Evolutionary conservation across 2,329 filamentous ascomycete species (phyloP), one percentile per base, ranked within the genome.

Genomic region (Monosporascus cannonballus): DNA sequence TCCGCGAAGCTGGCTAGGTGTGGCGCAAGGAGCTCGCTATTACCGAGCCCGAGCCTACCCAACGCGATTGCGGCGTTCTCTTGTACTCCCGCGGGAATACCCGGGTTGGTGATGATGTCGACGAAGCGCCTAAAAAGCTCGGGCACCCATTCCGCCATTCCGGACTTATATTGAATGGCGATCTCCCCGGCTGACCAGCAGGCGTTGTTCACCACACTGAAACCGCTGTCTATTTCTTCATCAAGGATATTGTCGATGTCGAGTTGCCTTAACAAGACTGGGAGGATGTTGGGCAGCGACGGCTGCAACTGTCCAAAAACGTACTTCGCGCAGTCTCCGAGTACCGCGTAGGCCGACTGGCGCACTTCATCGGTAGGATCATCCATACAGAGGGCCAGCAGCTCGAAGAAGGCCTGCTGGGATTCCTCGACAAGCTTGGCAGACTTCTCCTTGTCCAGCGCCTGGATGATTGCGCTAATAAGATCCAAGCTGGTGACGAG

Each of bases 101-200:
- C 85, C 18, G 87, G 85, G 67, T 93, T 94, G 64, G 85, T 85
- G 61, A 97, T 83, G 61, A 97, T 96, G 51, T 87, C 82, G 39
- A 90, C 81, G 27, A 95, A 83, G 39, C 87, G 84, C 56, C 86
- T 80, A 54, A 96, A 84, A 17, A 99, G 75, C 56, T 87, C 82
- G 22, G 89, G 84, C 9, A 91, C 81, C 67, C 87, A 96, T 1
- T 86, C 87, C 1, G 79, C 79, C 83, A 96, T 89, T 51, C 80
- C 83, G 56, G 85, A 83, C 59, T 85, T 83, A 67, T 89, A 80
- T 56, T 90, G 85, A 69, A 96, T 85, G 17, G 91, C 84, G 56
- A 97, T 94, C 74, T 99, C 94, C 42, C 94, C 94, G 24, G 85
- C 86, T 6, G 92, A 95, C 94, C 94, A 99, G 73, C 93, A 97